Evolutionary conservation across 805 yeast genomes (phyloP).

Genomic region (Saturnispora silvae): DNA sequence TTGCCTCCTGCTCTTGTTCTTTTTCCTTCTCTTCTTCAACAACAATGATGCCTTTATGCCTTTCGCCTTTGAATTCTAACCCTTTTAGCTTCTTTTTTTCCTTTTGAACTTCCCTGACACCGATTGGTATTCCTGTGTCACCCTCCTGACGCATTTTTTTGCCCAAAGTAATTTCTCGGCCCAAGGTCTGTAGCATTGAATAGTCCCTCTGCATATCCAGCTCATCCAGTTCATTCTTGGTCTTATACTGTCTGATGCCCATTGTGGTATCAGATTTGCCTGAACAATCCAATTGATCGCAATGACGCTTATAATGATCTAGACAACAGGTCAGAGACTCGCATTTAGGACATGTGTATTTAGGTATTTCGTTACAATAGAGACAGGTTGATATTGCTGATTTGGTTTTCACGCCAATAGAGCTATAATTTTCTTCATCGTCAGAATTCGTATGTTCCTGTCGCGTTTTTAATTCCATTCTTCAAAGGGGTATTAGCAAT

Average conservation of each 20-base stretch:
- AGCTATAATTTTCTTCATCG: background rate
- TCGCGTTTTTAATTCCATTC: slow-evolving; percentile 4
- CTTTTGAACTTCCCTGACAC: slow-evolving; percentile 8
- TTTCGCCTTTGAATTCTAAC: slow-evolving; percentile 5
- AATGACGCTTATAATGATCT: slow-evolving; percentile 63
- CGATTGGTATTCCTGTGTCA: slow-evolving; percentile 7
- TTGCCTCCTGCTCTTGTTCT: slow-evolving; percentile 30
- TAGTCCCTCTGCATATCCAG: slow-evolving; percentile 71
- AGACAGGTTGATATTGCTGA: background rate
- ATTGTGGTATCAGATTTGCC: slow-evolving; percentile 43
- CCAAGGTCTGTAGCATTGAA: slow-evolving; percentile 54
- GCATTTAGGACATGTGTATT: slow-evolving; percentile 81
- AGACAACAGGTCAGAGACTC: slow-evolving; percentile 54
- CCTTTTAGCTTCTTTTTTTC: slow-evolving; percentile 35
- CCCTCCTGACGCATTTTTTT: slow-evolving; percentile 29
- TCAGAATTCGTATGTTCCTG: background rate
- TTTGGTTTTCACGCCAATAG: background rate
- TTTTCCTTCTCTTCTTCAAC: slow-evolving; percentile 1
- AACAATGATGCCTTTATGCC: slow-evolving; percentile 1
- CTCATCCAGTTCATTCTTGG: slow-evolving; percentile 35
- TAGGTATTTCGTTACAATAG: slow-evolving; percentile 34
- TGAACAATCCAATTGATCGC: slow-evolving; percentile 47
- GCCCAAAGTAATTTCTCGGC: slow-evolving; percentile 49
- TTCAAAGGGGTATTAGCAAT: too few species aligned
- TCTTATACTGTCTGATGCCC: slow-evolving; percentile 36